A percentile compares a stretch with the other conserved stretches of the same genome.
Conservation (phyloP, 805 yeast genomes). For the Barnettozyma pratensis region DNA sequence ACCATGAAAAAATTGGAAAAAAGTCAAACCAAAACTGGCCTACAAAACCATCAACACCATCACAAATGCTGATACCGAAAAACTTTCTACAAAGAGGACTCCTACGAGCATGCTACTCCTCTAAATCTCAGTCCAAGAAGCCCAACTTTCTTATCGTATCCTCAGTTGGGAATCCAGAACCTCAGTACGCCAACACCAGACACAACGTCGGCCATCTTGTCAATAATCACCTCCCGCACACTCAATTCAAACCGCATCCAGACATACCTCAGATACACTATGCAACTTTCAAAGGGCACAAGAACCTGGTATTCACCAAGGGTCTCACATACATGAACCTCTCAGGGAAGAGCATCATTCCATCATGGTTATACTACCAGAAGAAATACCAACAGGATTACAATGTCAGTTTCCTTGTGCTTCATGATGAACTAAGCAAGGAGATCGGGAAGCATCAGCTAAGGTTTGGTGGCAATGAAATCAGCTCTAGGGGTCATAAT, state of each 20-base stretch:
- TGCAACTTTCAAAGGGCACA: constrained; percentile 6
- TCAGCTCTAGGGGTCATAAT: constrained; percentile 78
- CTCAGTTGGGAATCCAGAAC: constrained; percentile 77
- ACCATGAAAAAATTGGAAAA: too few species aligned
- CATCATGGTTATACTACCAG: constrained; percentile 39
- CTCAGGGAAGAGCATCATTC: constrained; percentile 54
- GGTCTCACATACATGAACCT: constrained; percentile 63
- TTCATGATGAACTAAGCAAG: constrained; percentile 77
- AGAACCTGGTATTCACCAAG: constrained; percentile 42
- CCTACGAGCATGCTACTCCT: neutral
- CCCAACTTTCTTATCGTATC: constrained; percentile 30
- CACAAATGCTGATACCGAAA: neutral
- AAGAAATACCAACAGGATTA: constrained; percentile 18
- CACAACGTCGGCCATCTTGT: constrained; percentile 75
- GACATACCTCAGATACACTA: neutral
- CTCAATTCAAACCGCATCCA: constrained; percentile 2
- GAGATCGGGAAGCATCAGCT: constrained; percentile 62
- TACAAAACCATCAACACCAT: neutral
- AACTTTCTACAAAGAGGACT: too few species aligned
- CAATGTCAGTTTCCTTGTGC: constrained; percentile 44
- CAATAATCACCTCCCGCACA: constrained; percentile 31
- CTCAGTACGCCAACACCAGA: constrained; percentile 52
- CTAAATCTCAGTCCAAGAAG: constrained; percentile 6
- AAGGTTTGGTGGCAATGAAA: constrained; percentile 42
- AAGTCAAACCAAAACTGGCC: too few species aligned